phyloP scores from a whole-genome alignment of 768 basidiomycete genomes.

The Mycena rosella region DNA sequence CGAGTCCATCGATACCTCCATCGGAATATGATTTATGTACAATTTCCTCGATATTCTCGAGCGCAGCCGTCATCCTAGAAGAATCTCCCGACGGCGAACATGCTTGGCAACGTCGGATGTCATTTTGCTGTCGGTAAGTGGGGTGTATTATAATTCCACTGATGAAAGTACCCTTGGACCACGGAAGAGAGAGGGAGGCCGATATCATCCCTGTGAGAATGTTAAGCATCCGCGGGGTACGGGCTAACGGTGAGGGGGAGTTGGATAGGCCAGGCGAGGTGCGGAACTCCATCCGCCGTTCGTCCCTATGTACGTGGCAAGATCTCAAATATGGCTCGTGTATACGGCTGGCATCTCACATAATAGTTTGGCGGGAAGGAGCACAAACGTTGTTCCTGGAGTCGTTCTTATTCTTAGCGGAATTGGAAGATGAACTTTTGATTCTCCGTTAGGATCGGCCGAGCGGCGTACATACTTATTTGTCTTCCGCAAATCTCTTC shows the following conservation, averaged over 20 bases:
- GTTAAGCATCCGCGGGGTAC: conserved; percentile 8
- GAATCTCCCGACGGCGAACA: conserved; percentile 24
- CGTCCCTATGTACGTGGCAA: not conserved
- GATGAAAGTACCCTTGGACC: conserved; percentile 1
- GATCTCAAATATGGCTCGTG: too few species aligned
- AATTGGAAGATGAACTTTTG: too few species aligned
- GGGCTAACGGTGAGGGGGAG: not conserved
- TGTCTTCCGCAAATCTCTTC: too few species aligned
- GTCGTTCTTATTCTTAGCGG: too few species aligned
- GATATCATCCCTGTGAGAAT: conserved; percentile 16
- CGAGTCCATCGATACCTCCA: conserved; percentile 43
- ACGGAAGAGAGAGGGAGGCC: conserved; percentile 6
- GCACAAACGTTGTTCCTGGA: too few species aligned
- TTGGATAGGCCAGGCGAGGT: not conserved
- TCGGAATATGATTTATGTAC: conserved; percentile 14
- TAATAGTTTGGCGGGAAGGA: too few species aligned
- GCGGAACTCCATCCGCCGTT: not conserved
- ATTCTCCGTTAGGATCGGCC: too few species aligned
- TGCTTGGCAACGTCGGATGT: conserved; percentile 27
- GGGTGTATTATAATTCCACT: too few species aligned
- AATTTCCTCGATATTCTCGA: conserved; percentile 23
- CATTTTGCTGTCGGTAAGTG: conserved; percentile 8
- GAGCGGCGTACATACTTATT: too few species aligned
- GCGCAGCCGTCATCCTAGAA: conserved; percentile 8
- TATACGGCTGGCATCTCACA: too few species aligned